Conservation (phyloP, 257 asterid species). For the Orobanche coerulescens region DNA sequence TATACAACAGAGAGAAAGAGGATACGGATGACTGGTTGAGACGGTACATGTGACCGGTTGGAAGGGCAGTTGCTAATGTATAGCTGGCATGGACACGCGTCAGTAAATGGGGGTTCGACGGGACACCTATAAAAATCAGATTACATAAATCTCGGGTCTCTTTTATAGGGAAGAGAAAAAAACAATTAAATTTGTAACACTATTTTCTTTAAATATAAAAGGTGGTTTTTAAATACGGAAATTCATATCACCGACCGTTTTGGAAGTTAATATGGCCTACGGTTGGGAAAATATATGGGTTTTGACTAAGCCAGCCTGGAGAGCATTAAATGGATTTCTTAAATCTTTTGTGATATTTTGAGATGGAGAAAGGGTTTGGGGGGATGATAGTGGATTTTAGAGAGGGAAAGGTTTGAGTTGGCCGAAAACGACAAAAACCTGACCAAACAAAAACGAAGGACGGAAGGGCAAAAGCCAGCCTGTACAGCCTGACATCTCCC, state of each 20-base stretch:
- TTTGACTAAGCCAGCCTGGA: constrained; percentile 57
- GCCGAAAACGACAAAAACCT: constrained; percentile 35
- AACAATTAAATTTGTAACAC: background rate
- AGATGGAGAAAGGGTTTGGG: constrained; percentile 10
- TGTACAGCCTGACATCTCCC: constrained; percentile 45
- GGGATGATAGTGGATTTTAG: background rate
- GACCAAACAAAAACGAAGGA: constrained; percentile 23
- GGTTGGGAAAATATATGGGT: constrained; percentile 26
- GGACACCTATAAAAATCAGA: constrained; percentile 36
- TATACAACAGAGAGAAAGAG: constrained; percentile 29
- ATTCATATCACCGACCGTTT: constrained; percentile 73
- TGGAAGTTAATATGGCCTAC: constrained; percentile 55
- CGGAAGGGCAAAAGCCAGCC: constrained; percentile 43
- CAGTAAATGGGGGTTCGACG: background rate
- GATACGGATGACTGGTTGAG: constrained; percentile 48
- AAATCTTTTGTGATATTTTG: constrained; percentile 33
- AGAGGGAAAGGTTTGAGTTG: constrained; percentile 24
- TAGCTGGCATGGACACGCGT: constrained; percentile 83
- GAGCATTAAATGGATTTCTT: constrained; percentile 35
- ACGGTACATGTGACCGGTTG: constrained; percentile 35
- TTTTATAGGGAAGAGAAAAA: background rate
- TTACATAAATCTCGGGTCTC: constrained; percentile 27
- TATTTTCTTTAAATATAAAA: background rate
- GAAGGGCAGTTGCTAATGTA: constrained; percentile 45
- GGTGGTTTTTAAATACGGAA: constrained; percentile 13